A percentile compares a stretch with the other conserved stretches of the same genome.
phyloP scores from a whole-genome alignment of 148 eudicot species.

The Pouteria glomerata region DNA sequence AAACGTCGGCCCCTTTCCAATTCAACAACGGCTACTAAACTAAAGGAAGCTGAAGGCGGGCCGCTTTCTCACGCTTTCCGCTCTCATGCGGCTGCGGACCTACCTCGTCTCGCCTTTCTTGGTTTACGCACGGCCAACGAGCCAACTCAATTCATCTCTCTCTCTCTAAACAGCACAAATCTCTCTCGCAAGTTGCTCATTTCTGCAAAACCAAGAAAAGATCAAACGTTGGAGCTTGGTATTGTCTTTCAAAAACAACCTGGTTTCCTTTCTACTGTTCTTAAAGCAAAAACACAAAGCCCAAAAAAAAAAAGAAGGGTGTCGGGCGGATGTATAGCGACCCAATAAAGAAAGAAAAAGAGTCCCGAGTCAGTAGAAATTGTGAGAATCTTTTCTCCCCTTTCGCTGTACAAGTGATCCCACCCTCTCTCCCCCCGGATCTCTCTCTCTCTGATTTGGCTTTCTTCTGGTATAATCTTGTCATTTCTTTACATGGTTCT shows the following conservation, averaged over 20 bases:
- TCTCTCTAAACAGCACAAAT: background rate
- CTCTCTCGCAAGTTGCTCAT: background rate
- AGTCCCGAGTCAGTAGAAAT: background rate
- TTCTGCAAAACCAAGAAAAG: slow-evolving; percentile 4
- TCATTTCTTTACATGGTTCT: slow-evolving; percentile 5
- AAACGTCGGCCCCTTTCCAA: background rate
- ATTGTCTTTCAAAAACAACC: background rate
- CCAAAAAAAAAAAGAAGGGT: too few species aligned
- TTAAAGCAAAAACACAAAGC: background rate
- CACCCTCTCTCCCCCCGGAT: background rate
- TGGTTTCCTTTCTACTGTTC: background rate
- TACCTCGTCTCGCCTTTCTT: background rate
- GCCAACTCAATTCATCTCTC: background rate
- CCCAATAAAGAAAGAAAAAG: slow-evolving; percentile 14
- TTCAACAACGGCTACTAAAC: background rate
- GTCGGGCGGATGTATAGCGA: too few species aligned
- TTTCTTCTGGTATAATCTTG: background rate
- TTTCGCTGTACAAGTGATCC: slow-evolving; percentile 4
- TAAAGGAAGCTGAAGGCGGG: slow-evolving; percentile 9
- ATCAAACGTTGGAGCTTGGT: background rate
- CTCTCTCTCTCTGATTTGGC: background rate
- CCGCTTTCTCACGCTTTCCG: background rate
- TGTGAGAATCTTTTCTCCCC: slow-evolving; percentile 11
- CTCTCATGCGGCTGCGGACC: too few species aligned
- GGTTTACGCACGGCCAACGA: background rate